A percentile compares a stretch with the other conserved stretches of the same genome.
Conservation (phyloP, 2,329 filamentous ascomycete genomes). For the Chaetomiaceae sp. region DNA sequence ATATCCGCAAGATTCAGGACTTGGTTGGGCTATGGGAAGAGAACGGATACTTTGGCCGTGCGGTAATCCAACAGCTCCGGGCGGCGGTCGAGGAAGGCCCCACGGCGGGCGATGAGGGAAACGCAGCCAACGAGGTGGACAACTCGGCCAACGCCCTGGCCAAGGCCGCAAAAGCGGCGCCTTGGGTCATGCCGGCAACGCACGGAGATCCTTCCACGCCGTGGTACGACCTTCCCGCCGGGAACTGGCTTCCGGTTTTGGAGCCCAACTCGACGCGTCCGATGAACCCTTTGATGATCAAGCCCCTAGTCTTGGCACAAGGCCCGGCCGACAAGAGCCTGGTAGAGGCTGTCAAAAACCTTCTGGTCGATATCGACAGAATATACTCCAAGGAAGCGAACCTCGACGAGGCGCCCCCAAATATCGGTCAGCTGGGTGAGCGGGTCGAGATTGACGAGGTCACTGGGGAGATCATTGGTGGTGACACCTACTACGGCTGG, state of each 20-base stretch:
- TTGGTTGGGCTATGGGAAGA: constrained; percentile 69
- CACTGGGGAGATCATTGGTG: constrained; percentile 60
- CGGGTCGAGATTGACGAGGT: constrained; percentile 59
- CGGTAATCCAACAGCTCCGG: constrained; percentile 55
- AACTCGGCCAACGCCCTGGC: constrained; percentile 24
- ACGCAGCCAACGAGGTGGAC: constrained; percentile 17
- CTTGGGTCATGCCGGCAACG: constrained; percentile 67
- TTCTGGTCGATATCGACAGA: constrained; percentile 65
- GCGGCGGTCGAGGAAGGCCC: constrained; percentile 45
- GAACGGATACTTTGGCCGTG: constrained; percentile 55
- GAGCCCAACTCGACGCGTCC: constrained; percentile 70
- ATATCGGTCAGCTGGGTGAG: constrained; percentile 74
- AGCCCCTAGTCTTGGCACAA: constrained; percentile 64
- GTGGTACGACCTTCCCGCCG: constrained; percentile 80
- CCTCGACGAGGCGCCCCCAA: constrained; percentile 47
- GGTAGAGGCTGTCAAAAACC: constrained; percentile 61
- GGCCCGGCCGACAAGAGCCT: constrained; percentile 66
- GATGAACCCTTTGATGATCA: constrained; percentile 67
- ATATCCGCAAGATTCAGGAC: constrained; percentile 58
- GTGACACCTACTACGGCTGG: constrained; percentile 86
- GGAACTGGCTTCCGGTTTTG: constrained; percentile 74
- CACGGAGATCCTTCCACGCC: constrained; percentile 71
- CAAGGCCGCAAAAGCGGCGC: constrained; percentile 51
- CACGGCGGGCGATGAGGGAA: constrained; percentile 1
- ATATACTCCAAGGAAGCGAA: constrained; percentile 57